Conservation (phyloP, 1,284 basidiomycete species). For the Irpex sp. region DNA sequence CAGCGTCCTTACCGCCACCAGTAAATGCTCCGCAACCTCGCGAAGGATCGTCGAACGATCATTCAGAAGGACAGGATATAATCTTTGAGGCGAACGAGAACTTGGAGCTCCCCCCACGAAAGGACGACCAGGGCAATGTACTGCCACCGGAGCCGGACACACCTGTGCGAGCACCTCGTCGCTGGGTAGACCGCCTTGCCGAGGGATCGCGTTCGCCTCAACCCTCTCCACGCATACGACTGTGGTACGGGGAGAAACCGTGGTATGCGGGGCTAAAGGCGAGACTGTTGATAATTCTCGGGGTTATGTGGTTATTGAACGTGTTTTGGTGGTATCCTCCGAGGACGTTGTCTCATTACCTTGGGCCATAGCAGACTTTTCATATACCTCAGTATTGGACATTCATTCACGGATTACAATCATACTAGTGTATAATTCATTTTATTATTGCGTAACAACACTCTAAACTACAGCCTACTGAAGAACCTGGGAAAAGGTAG, state of each 20-base stretch:
- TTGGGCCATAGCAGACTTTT: neutral
- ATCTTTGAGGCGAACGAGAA: slow-evolving; percentile 26
- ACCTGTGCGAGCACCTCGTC: slow-evolving; percentile 33
- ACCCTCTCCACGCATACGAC: slow-evolving; percentile 23
- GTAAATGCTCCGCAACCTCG: slow-evolving; percentile 11
- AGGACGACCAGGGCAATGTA: slow-evolving; percentile 21
- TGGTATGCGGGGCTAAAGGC: slow-evolving; percentile 32
- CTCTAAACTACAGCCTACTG: no score
- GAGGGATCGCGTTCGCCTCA: slow-evolving; percentile 29
- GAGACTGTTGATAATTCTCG: slow-evolving; percentile 32
- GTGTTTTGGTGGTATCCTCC: slow-evolving; percentile 45
- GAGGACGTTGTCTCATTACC: neutral
- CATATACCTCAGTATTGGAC: neutral
- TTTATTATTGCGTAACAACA: no score
- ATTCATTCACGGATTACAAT: neutral
- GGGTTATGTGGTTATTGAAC: slow-evolving; percentile 55
- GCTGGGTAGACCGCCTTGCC: slow-evolving; percentile 57
- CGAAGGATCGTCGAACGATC: slow-evolving; percentile 5
- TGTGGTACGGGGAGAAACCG: slow-evolving; percentile 29
- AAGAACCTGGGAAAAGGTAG: neutral
- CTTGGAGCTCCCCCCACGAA: slow-evolving; percentile 17
- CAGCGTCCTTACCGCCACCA: slow-evolving; percentile 29
- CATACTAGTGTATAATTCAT: no score
- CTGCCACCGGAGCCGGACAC: slow-evolving; percentile 29
- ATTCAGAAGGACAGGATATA: slow-evolving; percentile 20